Base-by-base conservation (phyloP, 495 filamentous ascomycete genomes). In the Tuber melanosporum region DNA sequence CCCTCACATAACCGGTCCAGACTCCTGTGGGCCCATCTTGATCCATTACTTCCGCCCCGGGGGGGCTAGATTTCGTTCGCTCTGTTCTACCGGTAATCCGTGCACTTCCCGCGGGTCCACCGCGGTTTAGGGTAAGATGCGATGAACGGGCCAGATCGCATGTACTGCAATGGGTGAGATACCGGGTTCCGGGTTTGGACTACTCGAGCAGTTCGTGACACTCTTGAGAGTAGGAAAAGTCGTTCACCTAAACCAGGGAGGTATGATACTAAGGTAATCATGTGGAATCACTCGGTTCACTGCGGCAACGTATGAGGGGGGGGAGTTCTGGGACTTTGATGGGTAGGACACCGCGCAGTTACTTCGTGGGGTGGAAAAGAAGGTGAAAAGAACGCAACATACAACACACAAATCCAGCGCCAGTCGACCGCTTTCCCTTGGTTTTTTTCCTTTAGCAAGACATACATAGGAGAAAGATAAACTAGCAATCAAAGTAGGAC, bases 261-360 rank as follows among this genome's bases (percentile, higher is more conserved):
- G 26, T 36, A 26, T 14, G 17, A 17, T 32, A 43, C 9, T 10
- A 10, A 4, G 26, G 12, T 4, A 36, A 36, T 66, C 57, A 66
- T 36, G 32, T 36, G 57, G 26, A 19, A 66, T 36, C 57, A 66
- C 57, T 36, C 57, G 57, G 57, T 36, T 66, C 12, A 15, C 36
- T 3, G 6, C 12, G 1, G 57, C 5, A 26, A 1, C 0, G 2
- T n/a, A n/a, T 9, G 9, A 9, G n/a, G 0, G 10, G 22, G 17
- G 47, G 0, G 47, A 17, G 3, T 49, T 22, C 47, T 22, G 20
- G 19, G 46, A 20, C 0, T 7, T 20, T 20, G 19, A 49, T 49
- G 17, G 46, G 5, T 49, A 20, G 46, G 19, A 47, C 9, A 5
- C 22, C 8, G 20, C n/a, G 20, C 20, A 22, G 17, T 19, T 49